Evolutionary conservation across 192 early-diverging fungal species (phyloP), one percentile per base, ranked within the genome.

Genomic region (Geranomyces variabilis): DNA sequence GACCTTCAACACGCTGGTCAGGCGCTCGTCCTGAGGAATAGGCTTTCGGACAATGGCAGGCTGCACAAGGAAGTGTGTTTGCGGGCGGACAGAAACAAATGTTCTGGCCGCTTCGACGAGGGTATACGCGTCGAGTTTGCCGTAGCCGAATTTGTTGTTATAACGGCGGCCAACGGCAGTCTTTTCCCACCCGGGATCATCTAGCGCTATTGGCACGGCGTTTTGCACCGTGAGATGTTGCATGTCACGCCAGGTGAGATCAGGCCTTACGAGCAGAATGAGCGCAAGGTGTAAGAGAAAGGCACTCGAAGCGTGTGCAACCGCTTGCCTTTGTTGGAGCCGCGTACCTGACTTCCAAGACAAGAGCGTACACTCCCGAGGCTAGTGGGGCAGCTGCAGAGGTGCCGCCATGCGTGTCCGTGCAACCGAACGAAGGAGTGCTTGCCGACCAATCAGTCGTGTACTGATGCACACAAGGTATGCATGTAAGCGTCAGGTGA

Each of bases 81-180:
- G 94, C 1, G 81, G 76, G 36, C 85, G 78, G 4, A 97, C 87
- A 13, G 80, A 84, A 36, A 77, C 66, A 66, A 88, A 90, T 0
- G 80, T 80, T 66, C 87, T 91, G 0, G 96, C 93, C 8, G 82
- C 81, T 60, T 95, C 89, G 14, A 99, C 90, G 7, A 96, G 85
- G 26, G 76, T 78, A 66, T 87, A 92, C 0, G 91, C 91, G 79
- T 99, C 93, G 53, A 98, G 70, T 58, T 88, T 93, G 22, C 97
- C 97, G 76, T 92, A 99, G 0, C 97, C 97, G 69, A 87, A 99
- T 60, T 93, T 93, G 84, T 98, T 93, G 80, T 91, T 95, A 80
- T 88, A 97, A 61, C 76, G 72, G 28, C 93, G 89, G 15, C 92
- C 92, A 5, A 84, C 77, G 6, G 90, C 83, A 13, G 89, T 90